phyloP scores from a whole-genome alignment of 805 yeast genomes.

The Pichia scutulata region DNA sequence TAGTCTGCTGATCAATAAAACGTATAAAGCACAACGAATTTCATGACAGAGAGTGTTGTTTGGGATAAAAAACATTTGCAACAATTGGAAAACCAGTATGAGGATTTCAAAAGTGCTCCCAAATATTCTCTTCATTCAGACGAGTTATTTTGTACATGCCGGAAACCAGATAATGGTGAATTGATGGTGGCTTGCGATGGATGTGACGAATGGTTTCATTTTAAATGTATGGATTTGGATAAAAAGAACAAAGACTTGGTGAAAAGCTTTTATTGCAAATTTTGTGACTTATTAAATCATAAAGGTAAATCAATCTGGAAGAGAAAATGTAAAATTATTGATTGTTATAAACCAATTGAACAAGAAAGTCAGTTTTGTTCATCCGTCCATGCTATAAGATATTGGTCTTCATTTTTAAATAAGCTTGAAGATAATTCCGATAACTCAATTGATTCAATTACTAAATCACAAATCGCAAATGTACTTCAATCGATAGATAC shows the following conservation, averaged over 20 bases:
- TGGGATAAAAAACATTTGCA: conserved; percentile 6
- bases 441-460: conserved; percentile 7
- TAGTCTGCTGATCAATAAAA: no score
- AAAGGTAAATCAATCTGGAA: conserved; percentile 60
- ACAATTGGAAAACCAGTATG: conserved; percentile 24
- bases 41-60: background rate
- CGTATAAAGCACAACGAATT: background rate
- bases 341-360: conserved; percentile 51
- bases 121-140: conserved; percentile 45
- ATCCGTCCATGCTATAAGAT: conserved; percentile 57
- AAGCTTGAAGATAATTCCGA: conserved; percentile 6
- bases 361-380: conserved; percentile 63
- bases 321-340: conserved; percentile 57
- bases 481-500: conserved; percentile 13
- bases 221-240: conserved; percentile 61
- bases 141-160: conserved; percentile 65
- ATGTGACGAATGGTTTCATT: conserved; percentile 94
- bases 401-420: conserved; percentile 27
- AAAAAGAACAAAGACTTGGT: conserved; percentile 46
- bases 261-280: conserved; percentile 61
- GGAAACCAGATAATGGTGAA: conserved; percentile 69
- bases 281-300: conserved; percentile 46
- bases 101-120: conserved; percentile 24
- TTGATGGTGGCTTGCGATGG: conserved; percentile 94
- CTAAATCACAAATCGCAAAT: background rate